Evolutionary conservation across 495 filamentous ascomycete species (phyloP).

Genomic region (Daldinia concentrica): DNA sequence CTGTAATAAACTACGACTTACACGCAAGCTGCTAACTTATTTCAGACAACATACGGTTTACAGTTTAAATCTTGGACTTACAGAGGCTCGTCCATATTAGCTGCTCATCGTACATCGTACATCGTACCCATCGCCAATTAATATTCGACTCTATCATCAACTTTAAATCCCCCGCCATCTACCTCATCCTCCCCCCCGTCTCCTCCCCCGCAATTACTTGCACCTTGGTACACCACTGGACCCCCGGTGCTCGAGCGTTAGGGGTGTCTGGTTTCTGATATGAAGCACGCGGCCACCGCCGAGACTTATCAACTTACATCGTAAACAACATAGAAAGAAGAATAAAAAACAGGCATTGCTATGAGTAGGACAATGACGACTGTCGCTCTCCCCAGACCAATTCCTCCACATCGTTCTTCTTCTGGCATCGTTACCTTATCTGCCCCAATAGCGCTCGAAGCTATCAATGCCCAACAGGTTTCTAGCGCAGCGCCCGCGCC

Average conservation of each 20-base stretch:
- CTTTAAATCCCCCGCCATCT: slow-evolving; percentile 3
- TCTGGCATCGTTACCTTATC: slow-evolving; percentile 59
- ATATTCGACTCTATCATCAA: slow-evolving; percentile 1
- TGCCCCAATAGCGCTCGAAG: slow-evolving; percentile 60
- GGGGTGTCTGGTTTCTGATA: slow-evolving; percentile 16
- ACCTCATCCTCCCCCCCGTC: neutral
- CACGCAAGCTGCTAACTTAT: slow-evolving; percentile 24
- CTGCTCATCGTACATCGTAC: slow-evolving; percentile 1
- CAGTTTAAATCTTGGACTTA: slow-evolving; percentile 20
- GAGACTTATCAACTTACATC: slow-evolving; percentile 1
- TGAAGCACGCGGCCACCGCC: slow-evolving; percentile 16
- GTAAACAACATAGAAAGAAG: slow-evolving; percentile 8
- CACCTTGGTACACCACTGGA: slow-evolving; percentile 5
- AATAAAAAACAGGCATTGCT: slow-evolving; percentile 8
- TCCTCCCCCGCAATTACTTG: slow-evolving; percentile 10
- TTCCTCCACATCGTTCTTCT: slow-evolving; percentile 57
- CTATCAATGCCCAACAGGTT: slow-evolving; percentile 52
- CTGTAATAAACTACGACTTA: neutral
- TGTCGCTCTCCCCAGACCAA: slow-evolving; percentile 62
- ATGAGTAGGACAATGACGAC: slow-evolving; percentile 58
- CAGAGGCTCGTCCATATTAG: neutral
- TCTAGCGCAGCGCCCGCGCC: slow-evolving; percentile 56
- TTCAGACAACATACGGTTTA: slow-evolving; percentile 2
- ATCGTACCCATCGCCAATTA: slow-evolving; percentile 18
- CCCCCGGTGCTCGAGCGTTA: slow-evolving; percentile 4